These are phyloP conservation scores for Coemansia sp. DNA, from an alignment of 192 early-diverging fungal species.

Conservation along the genomic window DNA sequence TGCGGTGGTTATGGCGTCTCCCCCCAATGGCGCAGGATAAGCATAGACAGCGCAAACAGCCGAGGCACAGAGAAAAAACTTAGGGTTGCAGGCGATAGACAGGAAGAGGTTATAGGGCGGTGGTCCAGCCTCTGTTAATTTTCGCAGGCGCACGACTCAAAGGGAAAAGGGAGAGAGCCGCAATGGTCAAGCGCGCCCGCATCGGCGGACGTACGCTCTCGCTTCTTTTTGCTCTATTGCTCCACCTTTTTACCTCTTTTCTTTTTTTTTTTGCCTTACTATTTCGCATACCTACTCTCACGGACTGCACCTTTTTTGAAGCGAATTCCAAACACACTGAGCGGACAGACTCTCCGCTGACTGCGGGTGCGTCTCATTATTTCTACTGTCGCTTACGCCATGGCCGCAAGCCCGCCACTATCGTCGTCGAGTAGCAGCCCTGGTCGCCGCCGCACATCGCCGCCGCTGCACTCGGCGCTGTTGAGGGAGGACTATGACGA, in stretches of 20 bases:
- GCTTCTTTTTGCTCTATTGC: background rate
- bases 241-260: background rate
- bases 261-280: conserved; percentile 5
- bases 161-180: background rate
- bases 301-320: background rate
- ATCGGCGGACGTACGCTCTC: background rate
- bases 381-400: conserved; percentile 12
- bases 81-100: background rate
- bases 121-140: conserved; percentile 1
- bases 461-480: conserved; percentile 56
- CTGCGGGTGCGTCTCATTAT: background rate
- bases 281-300: background rate
- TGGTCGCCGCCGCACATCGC: conserved; percentile 44
- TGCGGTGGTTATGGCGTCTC: background rate
- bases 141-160: background rate
- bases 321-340: conserved; percentile 2
- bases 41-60: background rate
- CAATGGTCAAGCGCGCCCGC: conserved; percentile 1
- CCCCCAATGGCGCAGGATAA: no score
- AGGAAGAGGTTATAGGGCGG: background rate
- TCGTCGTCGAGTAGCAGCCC: conserved; percentile 55
- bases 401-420: conserved; percentile 46
- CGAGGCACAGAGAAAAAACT: background rate
- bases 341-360: conserved; percentile 12
- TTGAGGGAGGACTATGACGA: conserved; percentile 67